Evolutionary conservation across 140 eudicot species (phyloP).

Genomic region (Stevia rebaudiana): DNA sequence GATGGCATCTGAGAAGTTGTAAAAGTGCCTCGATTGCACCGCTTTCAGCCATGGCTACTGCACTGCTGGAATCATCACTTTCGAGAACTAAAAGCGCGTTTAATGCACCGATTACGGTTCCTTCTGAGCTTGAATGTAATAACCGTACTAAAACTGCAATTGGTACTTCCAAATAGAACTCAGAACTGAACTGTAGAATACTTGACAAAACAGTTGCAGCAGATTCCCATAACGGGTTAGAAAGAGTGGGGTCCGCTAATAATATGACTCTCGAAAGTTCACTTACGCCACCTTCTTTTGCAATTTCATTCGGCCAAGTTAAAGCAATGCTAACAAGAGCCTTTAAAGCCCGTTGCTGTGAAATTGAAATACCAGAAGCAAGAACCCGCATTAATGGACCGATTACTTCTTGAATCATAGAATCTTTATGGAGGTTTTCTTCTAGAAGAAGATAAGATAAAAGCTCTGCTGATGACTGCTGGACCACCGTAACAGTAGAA

Average conservation of each 20-base stretch:
- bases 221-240: constrained; percentile 93
- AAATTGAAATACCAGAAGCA: constrained; percentile 72
- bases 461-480: constrained; percentile 92
- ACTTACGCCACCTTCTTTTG: constrained; percentile 93
- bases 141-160: constrained; percentile 84
- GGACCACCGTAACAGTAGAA: constrained; percentile 73
- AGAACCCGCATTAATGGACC: constrained; percentile 87
- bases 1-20: constrained; percentile 89
- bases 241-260: constrained; percentile 64
- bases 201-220: constrained; percentile 93
- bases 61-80: constrained; percentile 88
- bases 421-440: constrained; percentile 71
- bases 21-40: constrained; percentile 94
- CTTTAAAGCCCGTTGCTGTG: constrained; percentile 85
- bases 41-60: constrained; percentile 96
- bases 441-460: constrained; percentile 79
- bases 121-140: constrained; percentile 82
- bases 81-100: constrained; percentile 90
- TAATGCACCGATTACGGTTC: constrained; percentile 77
- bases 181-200: constrained; percentile 89
- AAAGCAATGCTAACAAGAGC: constrained; percentile 73
- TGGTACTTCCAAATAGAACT: constrained; percentile 91
- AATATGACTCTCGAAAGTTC: constrained; percentile 84
- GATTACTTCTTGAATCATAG: constrained; percentile 68
- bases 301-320: constrained; percentile 96